These are phyloP conservation scores for Craterostigma plantagineum DNA, from an alignment of 257 asterid species.

Conservation along the genomic window DNA sequence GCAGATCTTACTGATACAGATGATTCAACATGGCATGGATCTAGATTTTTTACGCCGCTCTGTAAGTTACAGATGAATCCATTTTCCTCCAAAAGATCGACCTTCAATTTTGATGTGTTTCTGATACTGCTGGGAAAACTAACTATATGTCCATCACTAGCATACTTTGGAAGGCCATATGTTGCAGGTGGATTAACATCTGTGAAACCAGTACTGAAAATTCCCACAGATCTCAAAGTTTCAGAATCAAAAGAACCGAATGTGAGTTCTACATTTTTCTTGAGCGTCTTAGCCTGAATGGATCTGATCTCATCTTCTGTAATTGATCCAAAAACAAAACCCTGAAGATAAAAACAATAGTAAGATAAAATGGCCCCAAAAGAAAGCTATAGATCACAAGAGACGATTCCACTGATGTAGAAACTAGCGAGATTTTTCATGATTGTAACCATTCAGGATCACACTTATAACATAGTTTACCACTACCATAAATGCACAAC, in stretches of 20 bases:
- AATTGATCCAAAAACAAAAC: slow-evolving; percentile 60
- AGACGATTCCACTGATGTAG: too few relatives aligned
- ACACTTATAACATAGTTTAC: too few relatives aligned
- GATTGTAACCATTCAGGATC: too few relatives aligned
- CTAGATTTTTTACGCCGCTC: slow-evolving; percentile 14
- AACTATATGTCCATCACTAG: slow-evolving; percentile 8
- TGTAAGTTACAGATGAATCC: slow-evolving; percentile 11
- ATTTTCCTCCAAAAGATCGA: slow-evolving; percentile 15
- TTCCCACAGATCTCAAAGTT: slow-evolving; percentile 50
- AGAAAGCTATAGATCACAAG: too few relatives aligned
- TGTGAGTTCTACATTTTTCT: slow-evolving; percentile 20
- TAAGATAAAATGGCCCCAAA: too few relatives aligned
- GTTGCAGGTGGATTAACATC: slow-evolving; percentile 15
- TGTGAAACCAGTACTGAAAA: slow-evolving; percentile 13
- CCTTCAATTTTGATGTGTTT: slow-evolving; percentile 9
- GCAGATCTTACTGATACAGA: not conserved
- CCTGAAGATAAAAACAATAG: slow-evolving; percentile 21
- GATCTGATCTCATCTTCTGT: slow-evolving; percentile 60
- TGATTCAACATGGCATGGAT: slow-evolving; percentile 11
- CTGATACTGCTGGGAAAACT: slow-evolving; percentile 7
- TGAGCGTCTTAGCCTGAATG: slow-evolving; percentile 24
- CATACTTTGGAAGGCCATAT: slow-evolving; percentile 12
- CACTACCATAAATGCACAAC: too few relatives aligned
- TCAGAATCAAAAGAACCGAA: slow-evolving; percentile 54
- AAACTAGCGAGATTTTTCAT: too few relatives aligned